Conservation (phyloP, 2,329 filamentous ascomycete genomes). For the Sporothrix mexicana region DNA sequence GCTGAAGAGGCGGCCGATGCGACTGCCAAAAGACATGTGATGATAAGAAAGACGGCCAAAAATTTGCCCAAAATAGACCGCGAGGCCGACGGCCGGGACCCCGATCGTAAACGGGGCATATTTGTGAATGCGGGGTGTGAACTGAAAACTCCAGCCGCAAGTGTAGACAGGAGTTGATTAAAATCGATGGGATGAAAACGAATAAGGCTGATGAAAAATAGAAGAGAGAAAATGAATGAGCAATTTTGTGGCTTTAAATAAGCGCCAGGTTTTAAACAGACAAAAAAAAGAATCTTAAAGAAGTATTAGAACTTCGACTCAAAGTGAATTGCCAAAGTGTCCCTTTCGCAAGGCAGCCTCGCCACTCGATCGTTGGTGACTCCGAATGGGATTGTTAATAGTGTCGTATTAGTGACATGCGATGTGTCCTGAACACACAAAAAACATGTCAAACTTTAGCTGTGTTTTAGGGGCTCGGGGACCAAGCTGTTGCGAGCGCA, state of each 20-base stretch:
- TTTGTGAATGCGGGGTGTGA: not conserved
- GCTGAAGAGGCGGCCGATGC: not conserved
- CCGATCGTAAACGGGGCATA: not conserved
- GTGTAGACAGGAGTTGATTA: not conserved
- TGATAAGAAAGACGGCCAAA: slow-evolving; percentile 19
- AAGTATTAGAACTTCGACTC: not conserved
- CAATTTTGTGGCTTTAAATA: too few relatives aligned
- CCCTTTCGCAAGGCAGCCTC: slow-evolving; percentile 32
- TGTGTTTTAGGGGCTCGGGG: not conserved
- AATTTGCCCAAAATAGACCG: slow-evolving; percentile 3
- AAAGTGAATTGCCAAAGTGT: slow-evolving; percentile 26
- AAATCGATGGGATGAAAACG: not conserved
- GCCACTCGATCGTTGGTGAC: slow-evolving; percentile 19
- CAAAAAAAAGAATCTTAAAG: slow-evolving; percentile 15
- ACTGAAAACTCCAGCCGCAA: not conserved
- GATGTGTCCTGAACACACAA: slow-evolving; percentile 21
- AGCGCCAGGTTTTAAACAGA: not conserved
- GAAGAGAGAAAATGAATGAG: not conserved
- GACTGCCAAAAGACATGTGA: slow-evolving; percentile 22
- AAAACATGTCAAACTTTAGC: slow-evolving; percentile 18
- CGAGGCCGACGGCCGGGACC: not conserved
- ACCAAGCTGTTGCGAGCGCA: not conserved
- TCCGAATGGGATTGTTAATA: not conserved
- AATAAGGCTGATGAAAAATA: not conserved
- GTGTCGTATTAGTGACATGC: slow-evolving; percentile 22